Percentiles rank a stretch among this genome's conserved stretches.
Evolutionary conservation across 140 eudicot genomes (phyloP).

Genomic region (Flaveria floridana): DNA sequence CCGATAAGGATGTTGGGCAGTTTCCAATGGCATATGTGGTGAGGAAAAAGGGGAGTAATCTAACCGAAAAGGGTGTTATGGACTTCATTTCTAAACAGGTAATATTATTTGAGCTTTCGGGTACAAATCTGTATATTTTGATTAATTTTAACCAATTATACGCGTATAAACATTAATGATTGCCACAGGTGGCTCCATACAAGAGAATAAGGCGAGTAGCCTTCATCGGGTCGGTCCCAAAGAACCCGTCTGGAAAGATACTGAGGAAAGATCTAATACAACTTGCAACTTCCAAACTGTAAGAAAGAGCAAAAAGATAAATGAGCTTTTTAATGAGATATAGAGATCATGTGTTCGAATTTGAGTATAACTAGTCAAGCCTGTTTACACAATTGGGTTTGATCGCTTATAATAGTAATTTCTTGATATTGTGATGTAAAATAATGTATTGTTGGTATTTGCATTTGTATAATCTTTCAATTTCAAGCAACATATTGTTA

Average conservation of each 20-base stretch:
- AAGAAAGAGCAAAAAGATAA: not conserved
- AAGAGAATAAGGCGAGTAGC: slow-evolving; percentile 78
- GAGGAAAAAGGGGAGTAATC: slow-evolving; percentile 54
- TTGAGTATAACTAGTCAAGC: not conserved
- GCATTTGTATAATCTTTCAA: not conserved
- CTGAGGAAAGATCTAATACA: slow-evolving; percentile 80
- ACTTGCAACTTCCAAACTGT: slow-evolving; percentile 70
- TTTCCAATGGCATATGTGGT: slow-evolving; percentile 96
- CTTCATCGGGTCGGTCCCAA: slow-evolving; percentile 73
- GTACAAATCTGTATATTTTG: not conserved
- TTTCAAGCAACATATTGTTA: not conserved
- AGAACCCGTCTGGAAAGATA: slow-evolving; percentile 90
- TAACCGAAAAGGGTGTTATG: slow-evolving; percentile 61
- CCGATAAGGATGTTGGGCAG: slow-evolving; percentile 83
- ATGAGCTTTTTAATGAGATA: not conserved
- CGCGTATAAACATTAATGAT: not conserved
- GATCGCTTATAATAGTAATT: not conserved
- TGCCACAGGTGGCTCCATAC: slow-evolving; percentile 83
- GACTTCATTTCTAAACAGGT: slow-evolving; percentile 80
- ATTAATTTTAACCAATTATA: not conserved
- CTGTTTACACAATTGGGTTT: not conserved
- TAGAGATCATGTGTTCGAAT: not conserved
- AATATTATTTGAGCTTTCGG: not conserved
- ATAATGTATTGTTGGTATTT: not conserved
- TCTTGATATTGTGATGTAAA: not conserved